Evolutionary conservation across 495 filamentous ascomycete genomes (phyloP), one percentile per base, ranked within the genome.

Genomic region (Aspergillus affinis): DNA sequence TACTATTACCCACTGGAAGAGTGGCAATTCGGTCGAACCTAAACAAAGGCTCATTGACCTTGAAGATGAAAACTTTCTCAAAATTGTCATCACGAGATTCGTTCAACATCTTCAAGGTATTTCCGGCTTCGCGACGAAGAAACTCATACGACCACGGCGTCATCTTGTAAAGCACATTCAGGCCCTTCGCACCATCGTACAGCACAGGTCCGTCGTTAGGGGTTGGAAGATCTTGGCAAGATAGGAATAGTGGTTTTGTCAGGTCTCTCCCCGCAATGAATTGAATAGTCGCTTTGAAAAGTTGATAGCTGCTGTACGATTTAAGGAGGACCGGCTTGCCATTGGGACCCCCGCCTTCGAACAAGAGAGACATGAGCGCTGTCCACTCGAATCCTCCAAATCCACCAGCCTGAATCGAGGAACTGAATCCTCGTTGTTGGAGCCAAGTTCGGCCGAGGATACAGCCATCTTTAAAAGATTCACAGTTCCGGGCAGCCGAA

Each of bases 301-400:
- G 83, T 72, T 98, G 93, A 48, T 94, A 94, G 75, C 88, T 90
- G 73, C 88, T 96, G 63, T 96, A 90, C 8, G 90, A 89, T 17
- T 85, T 75, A 23, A 91, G 87, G 2, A 98, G 78, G 21, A 92
- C 68, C 3, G 87, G 79, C 54, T 85, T 82, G 5, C 89, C 90
- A 62, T 83, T 87, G 3, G 81, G 80, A 17, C 86, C 89, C 10
- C 88, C 88, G 3, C 85, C 84, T 68, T 92, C 88, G 52, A 98
- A 79, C 2, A 98, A 78, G 19, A 96, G 77, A n/a, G 92, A 90
- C 64, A 90, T 81, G 1, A 92, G 67, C 26, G 85, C 77, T 0
- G 88, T 82, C 91, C 91, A 98, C 69, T 98, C 93, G 59, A 97
- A 95, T 60, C 90, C 84, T 18, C 94, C 94, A 72, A 98, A 97